Percentiles rank a stretch among this genome's conserved stretches.
Evolutionary conservation across 805 yeast species (phyloP).

Genomic region (Ogataea ganodermae): DNA sequence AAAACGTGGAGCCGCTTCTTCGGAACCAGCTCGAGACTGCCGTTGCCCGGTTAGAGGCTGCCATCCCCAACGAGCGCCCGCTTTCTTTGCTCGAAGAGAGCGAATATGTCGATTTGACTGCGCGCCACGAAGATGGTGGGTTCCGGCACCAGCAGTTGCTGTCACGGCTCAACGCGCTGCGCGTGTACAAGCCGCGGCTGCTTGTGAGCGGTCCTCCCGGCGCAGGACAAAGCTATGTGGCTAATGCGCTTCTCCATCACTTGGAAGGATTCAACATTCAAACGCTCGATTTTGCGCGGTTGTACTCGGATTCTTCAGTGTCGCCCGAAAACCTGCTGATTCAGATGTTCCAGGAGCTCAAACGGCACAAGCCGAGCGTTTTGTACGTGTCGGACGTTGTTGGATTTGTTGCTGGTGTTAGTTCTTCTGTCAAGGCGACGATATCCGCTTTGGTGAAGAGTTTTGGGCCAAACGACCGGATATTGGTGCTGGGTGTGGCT

Average conservation of each 20-base stretch:
- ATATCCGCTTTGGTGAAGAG: conserved; percentile 68
- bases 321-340: conserved; percentile 83
- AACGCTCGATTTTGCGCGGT: conserved; percentile 73
- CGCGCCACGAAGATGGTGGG: conserved; percentile 54
- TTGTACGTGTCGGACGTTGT: conserved; percentile 81
- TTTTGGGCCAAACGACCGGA: conserved; percentile 68
- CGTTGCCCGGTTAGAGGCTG: conserved; percentile 47
- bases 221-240: conserved; percentile 83
- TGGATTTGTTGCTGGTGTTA: conserved; percentile 68
- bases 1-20: conserved; percentile 64
- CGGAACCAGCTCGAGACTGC: conserved; percentile 50
- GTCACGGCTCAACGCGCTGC: conserved; percentile 40
- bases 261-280: conserved; percentile 91
- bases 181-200: conserved; percentile 82
- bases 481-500: conserved; percentile 73
- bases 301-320: conserved; percentile 76
- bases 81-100: conserved; percentile 69
- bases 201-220: conserved; percentile 74
- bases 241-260: conserved; percentile 76
- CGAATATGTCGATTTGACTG: conserved; percentile 56
- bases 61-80: conserved; percentile 63
- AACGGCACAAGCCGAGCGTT: conserved; percentile 86
- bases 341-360: conserved; percentile 82
- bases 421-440: conserved; percentile 70
- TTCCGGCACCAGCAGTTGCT: conserved; percentile 67